Evolutionary conservation across 805 yeast genomes (phyloP).

Genomic region (Metschnikowia arizonensis): DNA sequence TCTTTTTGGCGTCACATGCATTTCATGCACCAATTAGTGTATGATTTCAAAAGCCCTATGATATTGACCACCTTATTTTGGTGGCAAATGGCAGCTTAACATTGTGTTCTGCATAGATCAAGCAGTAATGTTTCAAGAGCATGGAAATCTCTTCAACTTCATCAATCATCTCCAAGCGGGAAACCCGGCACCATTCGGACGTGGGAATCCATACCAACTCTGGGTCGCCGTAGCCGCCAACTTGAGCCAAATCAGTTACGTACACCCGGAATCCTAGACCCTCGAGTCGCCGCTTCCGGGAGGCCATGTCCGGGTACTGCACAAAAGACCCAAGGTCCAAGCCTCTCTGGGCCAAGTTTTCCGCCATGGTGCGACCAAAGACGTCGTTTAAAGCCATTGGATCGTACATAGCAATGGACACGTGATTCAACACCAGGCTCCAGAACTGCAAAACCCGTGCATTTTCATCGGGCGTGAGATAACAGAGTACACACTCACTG

Average conservation of each 20-base stretch:
- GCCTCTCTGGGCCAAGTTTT: constrained; percentile 57
- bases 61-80: constrained; percentile 1
- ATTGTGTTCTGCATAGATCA: constrained; percentile 21
- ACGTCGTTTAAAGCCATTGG: constrained; percentile 62
- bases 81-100: constrained; percentile 5
- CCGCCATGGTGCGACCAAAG: constrained; percentile 67
- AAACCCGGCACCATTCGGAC: constrained; percentile 43
- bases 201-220: constrained; percentile 39
- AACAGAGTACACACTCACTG: constrained; percentile 77
- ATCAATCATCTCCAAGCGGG: constrained; percentile 60
- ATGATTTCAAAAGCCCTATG: too few species aligned
- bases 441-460: constrained; percentile 43
- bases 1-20: too few species aligned
- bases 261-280: constrained; percentile 27
- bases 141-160: constrained; percentile 69
- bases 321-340: constrained; percentile 56
- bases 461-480: constrained; percentile 51
- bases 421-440: constrained; percentile 24
- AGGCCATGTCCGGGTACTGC: constrained; percentile 43
- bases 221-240: constrained; percentile 34
- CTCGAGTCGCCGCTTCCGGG: constrained; percentile 24
- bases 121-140: constrained; percentile 58
- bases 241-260: constrained; percentile 45
- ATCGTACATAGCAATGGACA: constrained; percentile 53
- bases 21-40: too few species aligned